Conservation (phyloP, 495 filamentous ascomycete genomes). For the Penicillium lagena region DNA sequence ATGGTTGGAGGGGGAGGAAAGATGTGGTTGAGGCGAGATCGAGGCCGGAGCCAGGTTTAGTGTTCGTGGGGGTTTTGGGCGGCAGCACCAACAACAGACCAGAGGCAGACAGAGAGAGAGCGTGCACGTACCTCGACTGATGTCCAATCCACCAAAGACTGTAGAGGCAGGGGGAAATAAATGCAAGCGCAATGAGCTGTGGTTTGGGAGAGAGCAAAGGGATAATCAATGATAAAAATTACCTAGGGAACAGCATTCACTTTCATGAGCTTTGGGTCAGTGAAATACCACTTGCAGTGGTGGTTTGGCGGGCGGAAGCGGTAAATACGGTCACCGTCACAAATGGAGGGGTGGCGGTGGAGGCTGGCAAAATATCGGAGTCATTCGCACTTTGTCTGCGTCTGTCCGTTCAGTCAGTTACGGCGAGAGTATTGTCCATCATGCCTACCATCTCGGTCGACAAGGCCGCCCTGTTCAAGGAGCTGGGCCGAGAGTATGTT, state of each 20-base stretch:
- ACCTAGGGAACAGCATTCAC: too few relatives aligned
- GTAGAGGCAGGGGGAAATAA: too few relatives aligned
- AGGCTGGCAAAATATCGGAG: constrained; percentile 8
- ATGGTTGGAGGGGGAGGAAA: constrained; percentile 16
- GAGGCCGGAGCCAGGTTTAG: constrained; percentile 35
- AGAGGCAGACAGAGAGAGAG: constrained; percentile 20
- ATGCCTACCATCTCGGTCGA: constrained; percentile 90
- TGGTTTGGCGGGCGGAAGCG: too few relatives aligned
- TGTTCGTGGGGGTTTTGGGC: constrained; percentile 32
- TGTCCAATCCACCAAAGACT: not conserved
- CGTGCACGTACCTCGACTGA: not conserved
- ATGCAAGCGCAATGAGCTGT: too few relatives aligned
- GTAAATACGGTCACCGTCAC: too few relatives aligned
- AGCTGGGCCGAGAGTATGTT: constrained; percentile 77
- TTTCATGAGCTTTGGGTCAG: too few relatives aligned
- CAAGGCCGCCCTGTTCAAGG: constrained; percentile 91
- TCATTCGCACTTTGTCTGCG: constrained; percentile 11
- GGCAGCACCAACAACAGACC: constrained; percentile 8
- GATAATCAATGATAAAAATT: too few relatives aligned
- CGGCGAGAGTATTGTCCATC: constrained; percentile 18
- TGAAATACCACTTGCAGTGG: too few relatives aligned
- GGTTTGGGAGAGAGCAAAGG: too few relatives aligned
- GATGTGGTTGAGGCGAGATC: too few relatives aligned
- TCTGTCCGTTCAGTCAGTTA: not conserved
- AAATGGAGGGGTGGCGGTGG: not conserved